Evolutionary conservation across 345 rosid genomes (phyloP).

Genomic region (Xanthoceras sorbifolium): DNA sequence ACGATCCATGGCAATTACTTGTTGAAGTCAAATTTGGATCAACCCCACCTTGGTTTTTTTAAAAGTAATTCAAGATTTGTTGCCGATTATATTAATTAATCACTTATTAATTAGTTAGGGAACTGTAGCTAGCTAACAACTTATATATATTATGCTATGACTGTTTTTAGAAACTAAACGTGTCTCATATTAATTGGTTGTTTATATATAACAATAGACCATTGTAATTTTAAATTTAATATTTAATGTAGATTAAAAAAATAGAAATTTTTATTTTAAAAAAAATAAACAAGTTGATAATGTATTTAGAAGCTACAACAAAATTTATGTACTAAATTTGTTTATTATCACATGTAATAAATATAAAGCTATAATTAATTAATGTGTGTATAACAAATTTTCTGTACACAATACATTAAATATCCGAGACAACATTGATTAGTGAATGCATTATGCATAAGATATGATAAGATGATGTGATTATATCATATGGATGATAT

Average conservation of each 20-base stretch:
- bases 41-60: constrained; percentile 15
- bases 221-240: too few relatives aligned
- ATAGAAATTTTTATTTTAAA: not conserved
- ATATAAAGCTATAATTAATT: too few relatives aligned
- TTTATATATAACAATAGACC: too few relatives aligned
- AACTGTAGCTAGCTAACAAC: not conserved
- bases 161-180: not conserved
- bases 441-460: not conserved
- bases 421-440: not conserved
- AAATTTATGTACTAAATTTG: too few relatives aligned
- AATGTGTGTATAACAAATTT: not conserved
- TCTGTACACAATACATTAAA: not conserved
- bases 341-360: too few relatives aligned
- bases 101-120: not conserved
- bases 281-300: not conserved
- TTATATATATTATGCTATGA: not conserved
- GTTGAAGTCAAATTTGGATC: constrained; percentile 3
- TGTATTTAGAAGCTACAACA: too few relatives aligned
- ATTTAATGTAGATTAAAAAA: too few relatives aligned
- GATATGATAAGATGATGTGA: not conserved
- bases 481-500: not conserved
- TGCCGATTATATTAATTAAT: constrained; percentile 1
- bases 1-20: constrained; percentile 21
- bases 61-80: not conserved
- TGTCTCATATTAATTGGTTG: not conserved